Evolutionary conservation across 345 rosid species (phyloP), one percentile per base, ranked within the genome.

Genomic region (Linum tenue): DNA sequence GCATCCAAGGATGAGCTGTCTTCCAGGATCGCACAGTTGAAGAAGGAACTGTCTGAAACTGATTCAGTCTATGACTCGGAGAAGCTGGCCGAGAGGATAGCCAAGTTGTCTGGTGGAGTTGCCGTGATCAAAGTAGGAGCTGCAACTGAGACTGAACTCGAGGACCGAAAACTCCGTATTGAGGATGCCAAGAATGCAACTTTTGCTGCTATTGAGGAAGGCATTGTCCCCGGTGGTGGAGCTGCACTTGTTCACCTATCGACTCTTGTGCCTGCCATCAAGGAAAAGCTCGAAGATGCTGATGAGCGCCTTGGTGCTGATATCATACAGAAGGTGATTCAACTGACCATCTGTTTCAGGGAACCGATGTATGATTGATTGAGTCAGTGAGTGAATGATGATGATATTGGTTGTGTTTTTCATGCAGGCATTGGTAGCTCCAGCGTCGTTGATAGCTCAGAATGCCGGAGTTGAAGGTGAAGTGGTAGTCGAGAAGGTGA

Each of bases 141-240:
- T 62, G 97, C 99, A 16, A 95, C 99, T 0, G 97, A 95, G 78
- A 84, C 96, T 15, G 99, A 95, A 78, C 96, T 95, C 22, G 97
- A 95, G 74, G 97, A 89, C 70, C 90, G 96, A 35, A 89, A 87
- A 76, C 96, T 91, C 15, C 87, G 94, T 5, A 86, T 95, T 5
- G 97, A 95, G 76, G 99, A 91, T 79, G 99, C 99, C 58, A 91
- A 91, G 77, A 91, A 95, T 70, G 92, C 97, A 4, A 95, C 97
- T 15, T 91, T 95, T 70, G 99, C 99, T 67, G 97, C 99, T 69
- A 86, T 91, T 2, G 97, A 95, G 69, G 99, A 95, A 83, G 99
- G 99, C 0, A 95, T 95, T 55, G 96, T 95, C 16, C 97, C 99
- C 2, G 99, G 99, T 36, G 99, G 97, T 72, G 96, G 94, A 63